These are phyloP conservation scores for Lepidopterella palustris DNA, from an alignment of 495 filamentous ascomycete genomes.

Conservation along the genomic window DNA sequence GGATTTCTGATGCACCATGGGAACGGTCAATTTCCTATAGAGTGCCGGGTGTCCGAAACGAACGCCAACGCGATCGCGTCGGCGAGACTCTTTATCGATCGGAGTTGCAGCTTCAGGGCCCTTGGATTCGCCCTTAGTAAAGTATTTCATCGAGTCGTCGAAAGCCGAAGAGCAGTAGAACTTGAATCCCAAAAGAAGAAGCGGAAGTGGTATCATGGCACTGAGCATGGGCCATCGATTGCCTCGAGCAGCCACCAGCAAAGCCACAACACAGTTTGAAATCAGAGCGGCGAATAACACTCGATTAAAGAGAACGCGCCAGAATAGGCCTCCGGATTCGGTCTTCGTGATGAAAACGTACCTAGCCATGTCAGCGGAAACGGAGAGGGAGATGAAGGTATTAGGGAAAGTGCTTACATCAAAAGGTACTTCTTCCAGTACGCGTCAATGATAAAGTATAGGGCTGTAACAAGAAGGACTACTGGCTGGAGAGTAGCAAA, in stretches of 20 bases:
- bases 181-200: slow-evolving; percentile 81
- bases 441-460: slow-evolving; percentile 85
- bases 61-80: slow-evolving; percentile 63
- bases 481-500: slow-evolving; percentile 85
- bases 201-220: slow-evolving; percentile 66
- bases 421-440: slow-evolving; percentile 93
- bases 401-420: slow-evolving; percentile 53
- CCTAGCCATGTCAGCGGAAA: slow-evolving; percentile 14
- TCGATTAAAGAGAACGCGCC: slow-evolving; percentile 86
- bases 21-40: slow-evolving; percentile 80
- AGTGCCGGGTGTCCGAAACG: slow-evolving; percentile 90
- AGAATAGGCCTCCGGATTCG: slow-evolving; percentile 91
- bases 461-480: slow-evolving; percentile 77
- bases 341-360: slow-evolving; percentile 93
- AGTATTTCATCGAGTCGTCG: slow-evolving; percentile 71
- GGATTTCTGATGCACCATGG: slow-evolving; percentile 91
- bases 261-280: slow-evolving; percentile 69
- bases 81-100: slow-evolving; percentile 44
- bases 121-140: slow-evolving; percentile 53
- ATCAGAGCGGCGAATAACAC: slow-evolving; percentile 77
- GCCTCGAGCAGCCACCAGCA: slow-evolving; percentile 46
- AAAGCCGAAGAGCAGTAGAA: slow-evolving; percentile 70
- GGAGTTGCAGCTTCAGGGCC: slow-evolving; percentile 50
- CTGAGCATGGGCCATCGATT: slow-evolving; percentile 50
- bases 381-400: background rate